These are phyloP conservation scores for Scedosporium aurantiacum DNA, from an alignment of 2,329 filamentous ascomycete species.

Conservation along the genomic window DNA sequence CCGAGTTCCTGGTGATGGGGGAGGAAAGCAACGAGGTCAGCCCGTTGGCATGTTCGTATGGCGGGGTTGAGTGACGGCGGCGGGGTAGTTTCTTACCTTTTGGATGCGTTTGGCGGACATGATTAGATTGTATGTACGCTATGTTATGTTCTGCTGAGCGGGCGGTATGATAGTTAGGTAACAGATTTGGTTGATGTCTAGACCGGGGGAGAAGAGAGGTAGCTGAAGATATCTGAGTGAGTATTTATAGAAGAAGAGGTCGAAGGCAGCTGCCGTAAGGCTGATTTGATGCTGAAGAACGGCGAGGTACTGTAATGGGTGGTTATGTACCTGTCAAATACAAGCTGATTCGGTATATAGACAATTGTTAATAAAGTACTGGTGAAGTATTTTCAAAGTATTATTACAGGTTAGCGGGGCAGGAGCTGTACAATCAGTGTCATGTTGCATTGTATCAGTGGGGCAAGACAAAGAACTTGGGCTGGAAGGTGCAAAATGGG, in stretches of 20 bases:
- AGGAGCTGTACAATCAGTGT: too few relatives aligned
- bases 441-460: too few relatives aligned
- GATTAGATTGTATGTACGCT: not conserved
- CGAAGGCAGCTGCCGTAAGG: not conserved
- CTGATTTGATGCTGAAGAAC: too few relatives aligned
- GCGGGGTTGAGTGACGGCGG: not conserved
- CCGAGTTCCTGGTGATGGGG: constrained; percentile 34
- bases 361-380: too few relatives aligned
- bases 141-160: too few relatives aligned
- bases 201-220: not conserved
- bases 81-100: constrained; percentile 22
- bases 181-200: too few relatives aligned
- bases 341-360: too few relatives aligned
- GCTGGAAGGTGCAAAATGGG: not conserved
- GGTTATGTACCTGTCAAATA: too few relatives aligned
- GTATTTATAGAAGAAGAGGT: not conserved
- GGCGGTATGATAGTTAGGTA: too few relatives aligned
- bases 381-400: too few relatives aligned
- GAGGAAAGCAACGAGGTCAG: constrained; percentile 12
- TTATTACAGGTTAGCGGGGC: too few relatives aligned
- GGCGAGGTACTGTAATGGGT: too few relatives aligned
- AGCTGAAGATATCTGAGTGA: not conserved
- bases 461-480: not conserved
- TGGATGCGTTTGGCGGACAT: constrained; percentile 35
- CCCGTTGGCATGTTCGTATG: not conserved